phyloP scores from a whole-genome alignment of 2,329 filamentous ascomycete genomes.

The Emmonsiellopsis sp. region DNA sequence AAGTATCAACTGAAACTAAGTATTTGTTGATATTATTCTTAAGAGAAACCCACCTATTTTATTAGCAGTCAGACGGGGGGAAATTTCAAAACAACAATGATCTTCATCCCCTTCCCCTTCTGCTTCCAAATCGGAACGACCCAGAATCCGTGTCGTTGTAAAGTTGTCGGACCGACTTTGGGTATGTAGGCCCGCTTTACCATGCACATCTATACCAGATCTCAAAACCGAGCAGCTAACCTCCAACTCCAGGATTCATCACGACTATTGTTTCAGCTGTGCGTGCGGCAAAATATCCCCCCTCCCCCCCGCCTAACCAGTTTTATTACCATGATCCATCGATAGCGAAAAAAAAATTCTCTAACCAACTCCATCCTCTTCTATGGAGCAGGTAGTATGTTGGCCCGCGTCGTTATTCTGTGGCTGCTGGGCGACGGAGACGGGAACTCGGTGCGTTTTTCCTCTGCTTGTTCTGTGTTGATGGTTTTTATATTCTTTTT shows the following conservation, averaged over 20 bases:
- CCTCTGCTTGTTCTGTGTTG: not conserved
- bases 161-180: slow-evolving; percentile 46
- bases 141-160: slow-evolving; percentile 49
- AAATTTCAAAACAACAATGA: slow-evolving; percentile 20
- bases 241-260: slow-evolving; percentile 27
- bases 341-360: not conserved
- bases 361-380: not conserved
- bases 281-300: slow-evolving; percentile 15
- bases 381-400: slow-evolving; percentile 36
- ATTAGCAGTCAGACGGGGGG: not conserved
- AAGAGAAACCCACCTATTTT: not conserved
- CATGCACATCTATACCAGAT: not conserved
- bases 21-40: too few species aligned
- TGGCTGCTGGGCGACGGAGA: slow-evolving; percentile 46
- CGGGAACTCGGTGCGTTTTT: slow-evolving; percentile 41
- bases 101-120: slow-evolving; percentile 40
- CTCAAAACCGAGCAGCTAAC: not conserved
- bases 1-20: too few species aligned
- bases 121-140: slow-evolving; percentile 49
- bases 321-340: not conserved
- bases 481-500: not conserved
- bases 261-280: slow-evolving; percentile 42
- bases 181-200: slow-evolving; percentile 21
- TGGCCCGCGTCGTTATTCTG: slow-evolving; percentile 48
- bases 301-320: not conserved